Conservation (phyloP, 108 stramenopile genomes). For the Cyclotella choctawhatcheeana region DNA sequence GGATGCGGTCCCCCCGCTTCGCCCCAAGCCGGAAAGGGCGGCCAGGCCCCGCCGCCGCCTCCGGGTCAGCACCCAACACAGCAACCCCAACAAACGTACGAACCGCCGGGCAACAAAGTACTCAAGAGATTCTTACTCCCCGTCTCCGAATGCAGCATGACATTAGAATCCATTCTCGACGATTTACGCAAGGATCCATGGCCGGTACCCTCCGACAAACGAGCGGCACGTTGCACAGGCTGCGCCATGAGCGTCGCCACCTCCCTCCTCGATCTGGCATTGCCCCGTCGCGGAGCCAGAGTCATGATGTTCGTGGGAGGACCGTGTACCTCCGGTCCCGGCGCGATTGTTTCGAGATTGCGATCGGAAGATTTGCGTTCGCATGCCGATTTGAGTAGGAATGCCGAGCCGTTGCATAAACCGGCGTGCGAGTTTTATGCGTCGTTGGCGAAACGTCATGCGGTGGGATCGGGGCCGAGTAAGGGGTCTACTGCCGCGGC, state of each 20-base stretch:
- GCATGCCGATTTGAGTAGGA: constrained; percentile 92
- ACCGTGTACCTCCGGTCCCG: constrained; percentile 96
- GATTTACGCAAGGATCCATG: constrained; percentile 97
- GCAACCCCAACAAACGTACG: constrained; percentile 40
- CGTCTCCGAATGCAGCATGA: constrained; percentile 92
- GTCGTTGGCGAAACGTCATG: constrained; percentile 65
- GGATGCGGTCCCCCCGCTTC: constrained; percentile 50
- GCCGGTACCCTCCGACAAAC: constrained; percentile 92
- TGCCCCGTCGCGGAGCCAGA: constrained; percentile 91
- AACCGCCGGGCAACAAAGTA: constrained; percentile 69
- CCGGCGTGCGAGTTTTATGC: constrained; percentile 95
- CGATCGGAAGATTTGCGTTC: constrained; percentile 93
- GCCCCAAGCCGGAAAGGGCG: constrained; percentile 11
- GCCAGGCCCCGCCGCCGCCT: constrained; percentile 44
- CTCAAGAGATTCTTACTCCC: constrained; percentile 92
- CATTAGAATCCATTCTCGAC: constrained; percentile 94
- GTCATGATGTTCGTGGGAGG: constrained; percentile 98
- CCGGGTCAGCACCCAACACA: constrained; percentile 39
- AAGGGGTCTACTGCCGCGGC: constrained; percentile 51
- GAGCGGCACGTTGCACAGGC: constrained; percentile 94
- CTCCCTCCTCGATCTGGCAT: constrained; percentile 87
- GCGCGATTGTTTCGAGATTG: constrained; percentile 85
- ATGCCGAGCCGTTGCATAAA: constrained; percentile 89
- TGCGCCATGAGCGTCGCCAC: constrained; percentile 90
- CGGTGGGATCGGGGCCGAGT: constrained; percentile 29